Conservation (phyloP, 148 eudicot species). For the Persicaria tinctoria region DNA sequence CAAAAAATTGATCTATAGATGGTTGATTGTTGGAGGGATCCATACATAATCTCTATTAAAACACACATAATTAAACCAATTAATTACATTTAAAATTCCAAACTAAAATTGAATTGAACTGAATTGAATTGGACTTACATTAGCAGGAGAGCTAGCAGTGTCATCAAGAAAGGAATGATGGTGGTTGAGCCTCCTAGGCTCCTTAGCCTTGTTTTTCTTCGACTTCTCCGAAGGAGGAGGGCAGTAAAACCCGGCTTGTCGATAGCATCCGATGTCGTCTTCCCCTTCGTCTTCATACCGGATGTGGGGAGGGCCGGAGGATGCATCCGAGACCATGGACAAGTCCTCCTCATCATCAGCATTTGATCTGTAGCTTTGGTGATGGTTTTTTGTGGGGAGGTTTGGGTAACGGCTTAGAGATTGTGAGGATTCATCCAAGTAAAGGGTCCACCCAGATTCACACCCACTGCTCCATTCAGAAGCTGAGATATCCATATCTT, state of each 20-base stretch:
- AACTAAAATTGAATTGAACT: not conserved
- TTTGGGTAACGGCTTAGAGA: slow-evolving; percentile 22
- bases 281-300: slow-evolving; percentile 18
- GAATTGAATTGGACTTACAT: not conserved
- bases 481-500: slow-evolving; percentile 43
- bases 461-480: slow-evolving; percentile 60
- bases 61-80: not conserved
- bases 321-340: slow-evolving; percentile 87
- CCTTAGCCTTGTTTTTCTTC: slow-evolving; percentile 10
- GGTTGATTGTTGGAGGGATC: slow-evolving; percentile 23
- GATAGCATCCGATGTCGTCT: not conserved
- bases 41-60: slow-evolving; percentile 27
- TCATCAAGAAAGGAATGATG: slow-evolving; percentile 7
- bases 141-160: slow-evolving; percentile 8
- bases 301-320: slow-evolving; percentile 61
- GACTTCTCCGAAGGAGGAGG: slow-evolving; percentile 7
- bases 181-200: slow-evolving; percentile 5
- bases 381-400: not conserved
- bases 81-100: not conserved
- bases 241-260: not conserved
- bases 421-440: slow-evolving; percentile 55
- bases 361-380: slow-evolving; percentile 17
- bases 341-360: slow-evolving; percentile 52
- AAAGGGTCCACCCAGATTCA: slow-evolving; percentile 87
- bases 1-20: slow-evolving; percentile 25